Percentiles rank a stretch among this genome's conserved stretches.
Conservation (phyloP, 768 basidiomycete genomes). For the Hygrocybe punicea region DNA sequence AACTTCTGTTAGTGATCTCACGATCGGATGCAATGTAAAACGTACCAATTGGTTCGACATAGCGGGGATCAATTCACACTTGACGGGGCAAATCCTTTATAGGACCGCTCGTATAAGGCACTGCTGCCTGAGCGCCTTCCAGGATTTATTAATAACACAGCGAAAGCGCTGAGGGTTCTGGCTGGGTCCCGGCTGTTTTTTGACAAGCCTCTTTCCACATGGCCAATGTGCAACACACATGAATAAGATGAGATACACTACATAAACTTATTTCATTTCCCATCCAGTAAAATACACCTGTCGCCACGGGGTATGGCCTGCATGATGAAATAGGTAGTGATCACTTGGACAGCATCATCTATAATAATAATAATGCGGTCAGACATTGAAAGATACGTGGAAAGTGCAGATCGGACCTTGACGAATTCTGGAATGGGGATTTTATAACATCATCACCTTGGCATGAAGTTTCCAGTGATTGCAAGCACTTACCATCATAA, state of each 20-base stretch:
- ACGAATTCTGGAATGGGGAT: slow-evolving; percentile 24
- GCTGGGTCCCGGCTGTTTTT: no score
- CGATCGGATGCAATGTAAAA: no score
- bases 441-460: background rate
- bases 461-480: background rate
- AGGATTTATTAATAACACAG: no score
- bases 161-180: no score
- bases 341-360: slow-evolving; percentile 38
- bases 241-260: background rate
- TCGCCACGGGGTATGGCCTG: background rate
- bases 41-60: no score
- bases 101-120: no score
- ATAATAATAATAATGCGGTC: background rate
- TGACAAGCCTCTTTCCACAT: no score
- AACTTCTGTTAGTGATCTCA: background rate
- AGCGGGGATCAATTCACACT: no score
- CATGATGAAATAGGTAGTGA: background rate
- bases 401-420: slow-evolving; percentile 19
- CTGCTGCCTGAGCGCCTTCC: no score
- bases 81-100: no score
- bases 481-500: slow-evolving; percentile 53
- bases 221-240: background rate
- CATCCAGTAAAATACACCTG: background rate
- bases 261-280: background rate
- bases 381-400: background rate